Evolutionary conservation across 106 monocot species (phyloP).

Genomic region (Phalaenopsis equestris): DNA sequence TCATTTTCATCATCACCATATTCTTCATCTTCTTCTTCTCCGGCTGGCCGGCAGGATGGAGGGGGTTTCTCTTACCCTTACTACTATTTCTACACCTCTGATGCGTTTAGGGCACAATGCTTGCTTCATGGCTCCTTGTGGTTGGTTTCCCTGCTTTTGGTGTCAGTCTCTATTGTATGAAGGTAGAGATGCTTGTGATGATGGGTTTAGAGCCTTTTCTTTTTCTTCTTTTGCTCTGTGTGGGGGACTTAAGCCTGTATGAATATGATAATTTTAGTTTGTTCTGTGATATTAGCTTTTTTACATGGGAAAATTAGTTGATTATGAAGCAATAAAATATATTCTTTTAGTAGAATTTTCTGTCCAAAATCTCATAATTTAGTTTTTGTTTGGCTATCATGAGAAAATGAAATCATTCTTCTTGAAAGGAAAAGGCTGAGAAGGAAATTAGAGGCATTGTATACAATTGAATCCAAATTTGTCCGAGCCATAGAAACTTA

Average conservation of each 20-base stretch:
- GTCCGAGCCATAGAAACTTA: no score
- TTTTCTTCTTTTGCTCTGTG: neutral
- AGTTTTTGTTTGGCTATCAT: no score
- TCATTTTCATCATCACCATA: slow-evolving; percentile 13
- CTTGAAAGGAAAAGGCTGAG: no score
- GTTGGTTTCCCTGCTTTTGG: neutral
- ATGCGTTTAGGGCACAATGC: slow-evolving; percentile 1
- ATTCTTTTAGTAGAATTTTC: neutral
- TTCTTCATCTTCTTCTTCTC: neutral
- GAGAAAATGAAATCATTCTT: no score
- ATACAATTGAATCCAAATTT: no score
- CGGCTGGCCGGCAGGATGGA: neutral
- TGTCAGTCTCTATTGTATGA: neutral
- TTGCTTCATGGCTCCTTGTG: neutral
- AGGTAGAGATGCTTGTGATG: neutral
- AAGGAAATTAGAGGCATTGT: no score
- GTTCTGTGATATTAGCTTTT: neutral
- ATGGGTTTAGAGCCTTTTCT: neutral
- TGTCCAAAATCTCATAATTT: neutral
- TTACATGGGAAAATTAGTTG: neutral
- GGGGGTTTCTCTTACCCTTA: slow-evolving; percentile 24
- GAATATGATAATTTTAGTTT: no score
- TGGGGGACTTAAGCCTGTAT: no score
- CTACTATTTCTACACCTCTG: slow-evolving; percentile 46
- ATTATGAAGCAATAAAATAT: neutral